Evolutionary conservation across 169 alveolate genomes (phyloP).

Genomic region (Eimeria sp.): DNA sequence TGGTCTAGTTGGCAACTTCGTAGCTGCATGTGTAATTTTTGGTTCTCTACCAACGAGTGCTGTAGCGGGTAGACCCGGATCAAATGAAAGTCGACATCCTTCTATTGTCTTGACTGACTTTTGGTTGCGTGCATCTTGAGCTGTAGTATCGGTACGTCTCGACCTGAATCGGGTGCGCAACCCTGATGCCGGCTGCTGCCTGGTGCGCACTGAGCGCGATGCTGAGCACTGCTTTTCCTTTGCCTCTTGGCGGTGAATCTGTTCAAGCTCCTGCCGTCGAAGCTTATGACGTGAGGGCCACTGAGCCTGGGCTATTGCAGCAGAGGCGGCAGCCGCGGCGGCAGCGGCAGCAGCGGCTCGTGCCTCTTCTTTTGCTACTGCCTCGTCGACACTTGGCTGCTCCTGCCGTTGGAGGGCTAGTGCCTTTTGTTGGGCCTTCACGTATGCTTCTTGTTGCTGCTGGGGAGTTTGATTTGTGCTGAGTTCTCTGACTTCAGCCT

Average conservation of each 20-base stretch:
- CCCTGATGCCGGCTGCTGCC: not conserved
- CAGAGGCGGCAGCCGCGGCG: slow-evolving; percentile 73
- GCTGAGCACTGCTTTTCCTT: not conserved
- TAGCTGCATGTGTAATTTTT: not conserved
- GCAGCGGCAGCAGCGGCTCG: slow-evolving; percentile 52
- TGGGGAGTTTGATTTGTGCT: slow-evolving; percentile 59
- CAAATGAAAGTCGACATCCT: not conserved
- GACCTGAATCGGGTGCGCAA: not conserved
- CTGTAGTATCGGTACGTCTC: not conserved
- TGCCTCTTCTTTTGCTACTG: slow-evolving; percentile 45
- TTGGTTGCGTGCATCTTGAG: not conserved
- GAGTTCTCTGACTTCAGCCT: slow-evolving; percentile 68
- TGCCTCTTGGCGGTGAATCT: slow-evolving; percentile 50
- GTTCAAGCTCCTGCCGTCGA: slow-evolving; percentile 45
- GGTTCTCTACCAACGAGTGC: not conserved
- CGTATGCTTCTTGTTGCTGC: slow-evolving; percentile 63
- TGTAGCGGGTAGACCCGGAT: not conserved
- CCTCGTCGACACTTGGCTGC: slow-evolving; percentile 31
- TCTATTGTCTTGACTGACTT: not conserved
- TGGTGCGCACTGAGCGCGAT: not conserved
- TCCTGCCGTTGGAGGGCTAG: slow-evolving; percentile 25
- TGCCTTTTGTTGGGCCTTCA: slow-evolving; percentile 69
- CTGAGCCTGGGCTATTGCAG: slow-evolving; percentile 62
- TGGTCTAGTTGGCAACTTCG: not conserved
- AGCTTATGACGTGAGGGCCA: slow-evolving; percentile 69